phyloP scores from a whole-genome alignment of 352 stramenopile species.

The Globisporangium barbulae region DNA sequence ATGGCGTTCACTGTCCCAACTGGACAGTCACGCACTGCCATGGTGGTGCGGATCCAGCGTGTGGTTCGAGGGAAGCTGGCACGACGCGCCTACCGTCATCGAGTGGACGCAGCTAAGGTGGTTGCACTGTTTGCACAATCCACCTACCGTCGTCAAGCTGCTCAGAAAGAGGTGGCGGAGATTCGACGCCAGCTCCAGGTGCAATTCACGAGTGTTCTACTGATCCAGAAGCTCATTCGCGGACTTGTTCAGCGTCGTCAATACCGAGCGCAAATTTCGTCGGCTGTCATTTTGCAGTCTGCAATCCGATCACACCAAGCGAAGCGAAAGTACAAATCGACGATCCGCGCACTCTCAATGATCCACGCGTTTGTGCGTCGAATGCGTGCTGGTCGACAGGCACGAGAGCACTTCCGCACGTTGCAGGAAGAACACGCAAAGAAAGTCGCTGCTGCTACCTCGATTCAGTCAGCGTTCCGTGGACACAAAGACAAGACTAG shows the following conservation, averaged over 20 bases:
- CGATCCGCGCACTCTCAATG: conserved; percentile 21
- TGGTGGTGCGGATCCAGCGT: conserved; percentile 47
- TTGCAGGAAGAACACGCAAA: background rate
- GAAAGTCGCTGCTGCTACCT: conserved; percentile 20
- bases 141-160: conserved; percentile 30
- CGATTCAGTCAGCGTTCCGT: conserved; percentile 27
- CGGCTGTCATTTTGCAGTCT: conserved; percentile 35
- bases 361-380: conserved; percentile 33
- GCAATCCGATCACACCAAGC: conserved; percentile 30
- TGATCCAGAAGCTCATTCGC: conserved; percentile 40
- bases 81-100: conserved; percentile 28
- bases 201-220: conserved; percentile 25
- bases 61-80: conserved; percentile 33
- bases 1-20: conserved; percentile 12
- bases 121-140: conserved; percentile 37
- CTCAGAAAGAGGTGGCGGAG: conserved; percentile 23
- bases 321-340: conserved; percentile 22
- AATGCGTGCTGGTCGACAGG: conserved; percentile 17
- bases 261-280: conserved; percentile 27
- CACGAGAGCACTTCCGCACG: conserved; percentile 4
- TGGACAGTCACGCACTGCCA: conserved; percentile 30
- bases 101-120: conserved; percentile 20
- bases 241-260: conserved; percentile 30
- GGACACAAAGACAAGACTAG: conserved; percentile 11
- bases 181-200: conserved; percentile 25